These are phyloP conservation scores for Capsicum baccatum DNA, from an alignment of 257 asterid species.

Conservation along the genomic window DNA sequence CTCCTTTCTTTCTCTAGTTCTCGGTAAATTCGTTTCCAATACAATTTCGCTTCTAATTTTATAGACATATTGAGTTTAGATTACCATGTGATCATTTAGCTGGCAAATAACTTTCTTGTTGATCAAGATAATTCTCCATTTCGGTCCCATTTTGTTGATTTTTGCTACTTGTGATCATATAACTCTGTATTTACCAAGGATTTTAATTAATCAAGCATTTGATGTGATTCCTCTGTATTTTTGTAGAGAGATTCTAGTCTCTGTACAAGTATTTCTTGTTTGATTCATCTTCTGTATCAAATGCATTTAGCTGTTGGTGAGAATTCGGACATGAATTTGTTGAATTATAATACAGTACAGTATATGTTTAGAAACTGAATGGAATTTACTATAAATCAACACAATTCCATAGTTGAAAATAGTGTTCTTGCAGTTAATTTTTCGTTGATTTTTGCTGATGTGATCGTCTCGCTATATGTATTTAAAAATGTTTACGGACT, in stretches of 20 bases:
- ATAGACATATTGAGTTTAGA: neutral
- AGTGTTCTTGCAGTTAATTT: neutral
- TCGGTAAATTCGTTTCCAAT: neutral
- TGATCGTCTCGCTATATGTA: neutral
- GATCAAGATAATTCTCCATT: neutral
- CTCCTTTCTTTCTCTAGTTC: neutral
- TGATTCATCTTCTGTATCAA: neutral
- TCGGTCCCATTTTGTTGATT: neutral
- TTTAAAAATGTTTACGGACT: neutral
- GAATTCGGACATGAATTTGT: conserved; percentile 5
- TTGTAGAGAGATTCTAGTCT: neutral
- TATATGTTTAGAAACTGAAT: neutral
- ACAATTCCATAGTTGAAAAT: too few species aligned
- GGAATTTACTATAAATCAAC: neutral
- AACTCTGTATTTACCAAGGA: too few species aligned
- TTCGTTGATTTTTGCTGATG: neutral
- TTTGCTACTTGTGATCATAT: neutral
- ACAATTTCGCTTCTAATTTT: neutral
- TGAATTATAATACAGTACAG: neutral
- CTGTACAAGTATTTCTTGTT: neutral
- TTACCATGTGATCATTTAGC: neutral
- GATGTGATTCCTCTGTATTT: conserved; percentile 12
- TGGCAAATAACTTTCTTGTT: neutral
- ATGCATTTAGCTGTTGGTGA: neutral
- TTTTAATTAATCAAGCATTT: neutral